Percentiles rank a stretch among this genome's conserved stretches.
Conservation (phyloP, 257 asterid species). For the Rehmannia glutinosa region DNA sequence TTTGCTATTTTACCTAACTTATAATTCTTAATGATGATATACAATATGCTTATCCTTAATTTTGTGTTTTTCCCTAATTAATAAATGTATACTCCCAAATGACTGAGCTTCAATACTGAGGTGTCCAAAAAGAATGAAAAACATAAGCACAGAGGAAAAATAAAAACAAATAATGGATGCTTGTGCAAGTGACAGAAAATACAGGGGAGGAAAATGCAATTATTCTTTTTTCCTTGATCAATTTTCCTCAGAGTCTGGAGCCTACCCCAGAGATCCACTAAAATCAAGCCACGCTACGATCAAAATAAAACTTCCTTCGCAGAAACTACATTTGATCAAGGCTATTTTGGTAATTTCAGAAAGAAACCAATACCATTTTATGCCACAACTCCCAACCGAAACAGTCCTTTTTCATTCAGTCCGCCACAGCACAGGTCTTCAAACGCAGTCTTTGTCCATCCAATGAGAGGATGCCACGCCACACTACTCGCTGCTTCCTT, state of each 20-base stretch:
- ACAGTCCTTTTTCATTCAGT: slow-evolving; percentile 10
- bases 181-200: not conserved
- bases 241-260: slow-evolving; percentile 16
- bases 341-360: slow-evolving; percentile 11
- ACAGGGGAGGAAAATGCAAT: not conserved
- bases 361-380: not conserved
- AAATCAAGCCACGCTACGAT: not conserved
- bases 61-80: too few species aligned
- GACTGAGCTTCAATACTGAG: too few species aligned
- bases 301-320: not conserved
- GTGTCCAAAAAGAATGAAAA: not conserved
- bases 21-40: too few species aligned
- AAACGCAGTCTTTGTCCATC: slow-evolving; percentile 19
- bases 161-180: not conserved
- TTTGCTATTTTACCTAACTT: too few species aligned
- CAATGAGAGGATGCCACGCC: slow-evolving; percentile 62
- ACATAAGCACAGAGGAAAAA: not conserved
- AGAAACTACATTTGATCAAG: not conserved
- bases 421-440: slow-evolving; percentile 28
- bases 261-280: not conserved
- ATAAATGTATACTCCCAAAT: too few species aligned
- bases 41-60: too few species aligned
- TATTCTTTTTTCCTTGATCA: not conserved
- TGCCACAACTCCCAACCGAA: slow-evolving; percentile 22
- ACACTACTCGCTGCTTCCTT: slow-evolving; percentile 21